Base-by-base conservation (phyloP, 495 filamentous ascomycete genomes). In the Arthonia radiata region DNA sequence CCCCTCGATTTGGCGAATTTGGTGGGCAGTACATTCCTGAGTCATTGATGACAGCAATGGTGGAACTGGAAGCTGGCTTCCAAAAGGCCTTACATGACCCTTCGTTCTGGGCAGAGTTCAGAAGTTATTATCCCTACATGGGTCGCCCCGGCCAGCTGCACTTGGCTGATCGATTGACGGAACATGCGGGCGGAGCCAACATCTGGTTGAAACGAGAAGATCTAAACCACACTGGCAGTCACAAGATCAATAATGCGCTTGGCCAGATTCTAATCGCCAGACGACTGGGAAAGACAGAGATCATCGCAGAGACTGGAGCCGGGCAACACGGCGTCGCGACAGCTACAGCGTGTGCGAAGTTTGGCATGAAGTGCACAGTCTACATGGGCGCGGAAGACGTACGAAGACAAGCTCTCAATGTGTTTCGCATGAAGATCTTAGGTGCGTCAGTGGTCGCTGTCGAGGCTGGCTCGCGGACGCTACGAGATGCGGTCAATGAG, bases 1-100 rank as follows among this genome's bases (percentile, higher is more conserved):
- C 83, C 2, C 64, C 76, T 28, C 70, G 83, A 9, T 99, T 99
- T 40, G 86, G 86, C 31, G 77, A 92, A 47, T 99, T 91, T 36
- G 86, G 86, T 37, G 86, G 86, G n/a, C 86, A 94, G 47, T 99
- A 94, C 40, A 83, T 99, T 1, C 89, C 86, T 1, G 86, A 99
- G 50, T 81, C 81, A 4, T 61, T 99, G 16, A 94, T 94, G 81
- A 82, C 92, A 50, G 94, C 86, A 42, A 55, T 99, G 35, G 64
- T 68, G 0, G 69, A 99, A 50, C 65, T 99, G 9, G 82, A 94
- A 46, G 55, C 57, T 6, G 86, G 83, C n/a, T 99, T 99, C 55
- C 64, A 89, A 33, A 49, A 67, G 24, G 76, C 79, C 23, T 68
- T 67, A 37, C 65, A 81, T 26, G 83, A 94, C 42, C 72, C 80